phyloP scores from a whole-genome alignment of 176 grass and related monocot genomes.

The Triticum monococcum region DNA sequence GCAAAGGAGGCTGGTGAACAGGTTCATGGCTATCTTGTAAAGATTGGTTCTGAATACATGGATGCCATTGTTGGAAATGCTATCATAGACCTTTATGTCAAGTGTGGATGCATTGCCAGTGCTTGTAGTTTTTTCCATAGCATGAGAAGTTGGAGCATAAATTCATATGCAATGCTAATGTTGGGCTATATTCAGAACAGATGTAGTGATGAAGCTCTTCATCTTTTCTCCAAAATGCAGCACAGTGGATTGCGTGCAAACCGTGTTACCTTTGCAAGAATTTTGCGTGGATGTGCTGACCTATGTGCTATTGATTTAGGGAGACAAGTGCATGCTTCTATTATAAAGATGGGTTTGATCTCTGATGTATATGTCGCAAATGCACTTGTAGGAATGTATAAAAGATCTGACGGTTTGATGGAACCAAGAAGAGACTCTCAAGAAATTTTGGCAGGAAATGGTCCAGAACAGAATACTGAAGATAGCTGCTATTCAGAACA shows the following conservation, averaged over 20 bases:
- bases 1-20: conserved; percentile 72
- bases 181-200: conserved; percentile 73
- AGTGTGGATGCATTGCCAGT: conserved; percentile 67
- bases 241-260: conserved; percentile 70
- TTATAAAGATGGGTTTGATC: conserved; percentile 89
- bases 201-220: conserved; percentile 62
- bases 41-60: conserved; percentile 65
- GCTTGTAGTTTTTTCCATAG: conserved; percentile 80
- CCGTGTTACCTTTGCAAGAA: conserved; percentile 70
- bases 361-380: conserved; percentile 82
- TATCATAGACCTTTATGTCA: conserved; percentile 83
- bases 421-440: conserved; percentile 26
- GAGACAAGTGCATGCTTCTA: conserved; percentile 84
- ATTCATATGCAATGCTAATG: conserved; percentile 87
- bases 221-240: conserved; percentile 82
- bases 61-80: conserved; percentile 78
- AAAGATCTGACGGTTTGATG: conserved; percentile 39
- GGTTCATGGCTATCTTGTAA: conserved; percentile 70
- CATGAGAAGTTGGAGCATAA: conserved; percentile 73
- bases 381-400: conserved; percentile 88
- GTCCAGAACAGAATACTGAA: neutral
- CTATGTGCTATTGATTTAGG: conserved; percentile 70
- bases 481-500: conserved; percentile 31
- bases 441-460: conserved; percentile 28
- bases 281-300: conserved; percentile 75